A percentile compares a stretch with the other conserved stretches of the same genome.
Conservation (phyloP, 2,329 filamentous ascomycete genomes). For the Ceratocystis lukuohia region DNA sequence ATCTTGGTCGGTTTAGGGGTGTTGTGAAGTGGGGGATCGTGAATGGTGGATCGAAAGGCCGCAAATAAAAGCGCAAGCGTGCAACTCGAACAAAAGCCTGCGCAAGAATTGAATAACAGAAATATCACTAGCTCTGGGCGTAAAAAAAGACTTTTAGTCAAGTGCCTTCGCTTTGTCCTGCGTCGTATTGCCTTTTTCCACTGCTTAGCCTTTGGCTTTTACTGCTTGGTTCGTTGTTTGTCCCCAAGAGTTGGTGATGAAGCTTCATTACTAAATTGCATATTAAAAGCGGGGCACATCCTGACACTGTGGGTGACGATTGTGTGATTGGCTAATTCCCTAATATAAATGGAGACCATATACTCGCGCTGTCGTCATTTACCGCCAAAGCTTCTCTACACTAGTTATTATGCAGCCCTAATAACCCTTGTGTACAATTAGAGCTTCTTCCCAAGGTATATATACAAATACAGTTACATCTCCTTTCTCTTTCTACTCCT, state of each 20-base stretch:
- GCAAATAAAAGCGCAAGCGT: neutral
- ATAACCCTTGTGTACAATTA: neutral
- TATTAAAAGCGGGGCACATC: neutral
- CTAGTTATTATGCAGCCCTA: neutral
- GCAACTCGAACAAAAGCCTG: neutral
- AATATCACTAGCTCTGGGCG: neutral
- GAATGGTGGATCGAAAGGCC: neutral
- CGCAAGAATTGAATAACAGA: neutral
- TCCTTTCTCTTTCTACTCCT: neutral
- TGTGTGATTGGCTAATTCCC: neutral
- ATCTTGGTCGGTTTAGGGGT: neutral
- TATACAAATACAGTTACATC: constrained; percentile 7
- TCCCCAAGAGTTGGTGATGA: constrained; percentile 1
- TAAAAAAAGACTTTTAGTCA: neutral
- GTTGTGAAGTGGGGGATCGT: constrained; percentile 6
- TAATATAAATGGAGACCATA: neutral
- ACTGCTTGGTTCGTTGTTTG: neutral
- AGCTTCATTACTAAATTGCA: neutral
- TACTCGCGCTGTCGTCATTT: neutral
- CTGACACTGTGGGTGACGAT: neutral
- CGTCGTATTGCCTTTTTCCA: neutral
- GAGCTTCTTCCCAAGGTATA: neutral
- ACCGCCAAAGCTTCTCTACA: neutral
- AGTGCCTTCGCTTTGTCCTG: neutral
- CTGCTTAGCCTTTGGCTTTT: neutral